Conservation (phyloP, 179 eudicot species). For the Beta lomatogona region DNA sequence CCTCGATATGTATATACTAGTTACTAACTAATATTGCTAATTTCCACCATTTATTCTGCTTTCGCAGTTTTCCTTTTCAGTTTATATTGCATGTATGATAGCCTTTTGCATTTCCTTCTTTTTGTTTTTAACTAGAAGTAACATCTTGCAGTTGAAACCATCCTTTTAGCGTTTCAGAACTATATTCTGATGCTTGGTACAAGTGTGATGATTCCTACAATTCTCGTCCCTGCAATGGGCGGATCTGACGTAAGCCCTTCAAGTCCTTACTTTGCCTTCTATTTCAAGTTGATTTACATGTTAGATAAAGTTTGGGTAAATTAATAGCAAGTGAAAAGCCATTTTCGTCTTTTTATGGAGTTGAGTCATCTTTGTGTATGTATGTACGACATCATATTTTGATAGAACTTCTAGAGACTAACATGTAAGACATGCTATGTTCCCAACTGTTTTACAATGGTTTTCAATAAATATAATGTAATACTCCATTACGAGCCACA, state of each 20-base stretch:
- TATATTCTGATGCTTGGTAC: constrained; percentile 92
- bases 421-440: too few species aligned
- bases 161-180: constrained; percentile 93
- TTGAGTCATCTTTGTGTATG: too few species aligned
- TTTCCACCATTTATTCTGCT: background rate
- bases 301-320: background rate
- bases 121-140: constrained; percentile 15
- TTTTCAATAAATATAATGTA: background rate
- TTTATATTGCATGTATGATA: constrained; percentile 8
- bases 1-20: background rate
- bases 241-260: constrained; percentile 77
- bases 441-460: too few species aligned
- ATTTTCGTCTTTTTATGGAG: too few species aligned
- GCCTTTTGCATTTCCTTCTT: constrained; percentile 2
- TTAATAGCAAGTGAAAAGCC: background rate
- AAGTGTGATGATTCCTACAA: constrained; percentile 91
- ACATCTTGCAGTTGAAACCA: constrained; percentile 87
- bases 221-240: constrained; percentile 91
- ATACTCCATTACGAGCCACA: background rate
- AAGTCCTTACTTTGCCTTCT: background rate
- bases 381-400: too few species aligned
- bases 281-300: too few species aligned
- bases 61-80: background rate
- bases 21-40: too few species aligned
- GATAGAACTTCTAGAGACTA: too few species aligned